phyloP scores from a whole-genome alignment of 257 asterid species.

The Rubia yunnanensis region DNA sequence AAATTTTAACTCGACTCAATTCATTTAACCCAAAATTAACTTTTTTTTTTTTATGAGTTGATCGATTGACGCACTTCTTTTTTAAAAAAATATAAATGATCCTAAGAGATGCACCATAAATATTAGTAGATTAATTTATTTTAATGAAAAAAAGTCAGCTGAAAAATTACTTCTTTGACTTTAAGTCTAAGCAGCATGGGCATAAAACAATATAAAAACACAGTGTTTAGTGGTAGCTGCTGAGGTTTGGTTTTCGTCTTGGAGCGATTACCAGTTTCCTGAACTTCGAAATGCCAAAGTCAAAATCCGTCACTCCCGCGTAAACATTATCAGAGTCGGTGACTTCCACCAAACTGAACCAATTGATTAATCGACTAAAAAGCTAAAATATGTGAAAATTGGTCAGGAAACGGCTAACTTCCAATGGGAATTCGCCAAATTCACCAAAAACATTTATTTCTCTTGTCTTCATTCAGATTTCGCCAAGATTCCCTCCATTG shows the following conservation, averaged over 20 bases:
- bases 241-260: constrained; percentile 8
- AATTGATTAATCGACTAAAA: constrained; percentile 11
- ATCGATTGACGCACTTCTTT: too few relatives aligned
- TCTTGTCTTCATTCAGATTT: constrained; percentile 34
- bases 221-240: neutral
- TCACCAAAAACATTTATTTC: constrained; percentile 24
- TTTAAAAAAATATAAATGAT: too few relatives aligned
- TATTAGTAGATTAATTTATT: too few relatives aligned
- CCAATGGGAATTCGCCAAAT: constrained; percentile 16
- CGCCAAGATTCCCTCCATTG: constrained; percentile 32
- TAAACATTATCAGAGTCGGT: neutral
- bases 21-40: too few relatives aligned
- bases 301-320: constrained; percentile 9
- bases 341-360: neutral
- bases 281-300: constrained; percentile 25
- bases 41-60: too few relatives aligned
- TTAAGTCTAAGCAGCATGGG: neutral
- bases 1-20: too few relatives aligned
- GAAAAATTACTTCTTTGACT: neutral
- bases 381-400: constrained; percentile 2
- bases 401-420: neutral
- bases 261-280: constrained; percentile 15
- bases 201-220: neutral
- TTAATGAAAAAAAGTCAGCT: neutral
- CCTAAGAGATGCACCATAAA: too few relatives aligned